Evolutionary conservation across 2,329 filamentous ascomycete genomes (phyloP), one percentile per base, ranked within the genome.

Genomic region (Fusarium kyushuense): DNA sequence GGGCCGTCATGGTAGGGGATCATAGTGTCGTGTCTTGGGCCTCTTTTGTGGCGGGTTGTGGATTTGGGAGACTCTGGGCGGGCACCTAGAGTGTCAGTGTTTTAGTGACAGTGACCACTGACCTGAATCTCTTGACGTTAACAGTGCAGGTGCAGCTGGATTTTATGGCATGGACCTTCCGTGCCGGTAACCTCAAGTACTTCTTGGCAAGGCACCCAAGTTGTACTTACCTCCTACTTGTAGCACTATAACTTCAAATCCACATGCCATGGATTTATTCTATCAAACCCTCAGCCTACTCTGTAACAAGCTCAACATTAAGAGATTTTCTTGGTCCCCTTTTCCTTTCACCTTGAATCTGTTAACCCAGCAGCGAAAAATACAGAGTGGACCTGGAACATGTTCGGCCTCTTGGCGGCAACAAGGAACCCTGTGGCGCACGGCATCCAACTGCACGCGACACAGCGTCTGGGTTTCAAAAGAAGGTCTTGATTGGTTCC

Each of bases 401-500:
- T 42, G 23, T 45, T 63, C 32, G 45, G 60, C 17, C 35, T 54
- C 49, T 59, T 54, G 63, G 48, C 53, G 51, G 42, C 36, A 33
- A 53, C 46, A 62, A 51, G 65, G 56, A 53, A 58, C 48, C 60
- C 53, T 36, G 56, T 69, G 65, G 65, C 61, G 61, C 41, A 51
- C 56, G 52, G 61, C 29, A 60, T 54, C 54, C 32, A 49, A 23
- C 65, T 65, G 65, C 65, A 69, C 65, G 65, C 65, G 65, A 69
- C 66, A 69, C 66, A 53, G 40, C 35, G 43, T 58, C 57, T 45
- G 19, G 46, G 23, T 32, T 49, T 51, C 46, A 30, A 54, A 38
- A 35, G 30, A 13, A 21, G 45, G 48, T 17, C 29, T 30, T 63
- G 56, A 69, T 69, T 69, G 61, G 66, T n/a, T 23, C 10, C 12